These are phyloP conservation scores for Rhododendron mucronatum DNA, from an alignment of 148 eudicot genomes.

Conservation along the genomic window DNA sequence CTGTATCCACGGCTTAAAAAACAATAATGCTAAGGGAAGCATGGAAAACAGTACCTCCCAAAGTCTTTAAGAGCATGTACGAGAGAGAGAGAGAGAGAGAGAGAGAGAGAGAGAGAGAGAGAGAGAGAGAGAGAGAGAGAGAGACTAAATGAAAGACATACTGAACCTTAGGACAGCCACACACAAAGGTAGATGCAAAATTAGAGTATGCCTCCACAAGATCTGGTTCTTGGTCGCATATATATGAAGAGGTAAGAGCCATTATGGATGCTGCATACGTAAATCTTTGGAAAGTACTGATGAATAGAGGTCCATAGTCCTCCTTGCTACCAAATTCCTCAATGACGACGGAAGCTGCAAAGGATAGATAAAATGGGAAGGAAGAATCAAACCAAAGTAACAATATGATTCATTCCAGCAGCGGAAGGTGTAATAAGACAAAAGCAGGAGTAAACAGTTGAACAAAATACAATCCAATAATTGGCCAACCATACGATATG, in stretches of 20 bases:
- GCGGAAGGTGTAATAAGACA: not conserved
- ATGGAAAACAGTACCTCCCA: not conserved
- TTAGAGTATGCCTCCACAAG: slow-evolving; percentile 86
- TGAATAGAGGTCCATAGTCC: slow-evolving; percentile 75
- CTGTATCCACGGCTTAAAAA: not conserved
- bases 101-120: not conserved
- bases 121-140: not conserved
- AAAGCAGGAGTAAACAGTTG: not conserved
- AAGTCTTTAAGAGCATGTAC: not conserved
- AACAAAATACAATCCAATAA: not conserved
- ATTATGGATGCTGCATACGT: slow-evolving; percentile 72
- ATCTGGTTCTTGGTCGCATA: slow-evolving; percentile 99
- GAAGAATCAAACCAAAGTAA: not conserved
- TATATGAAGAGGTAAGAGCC: slow-evolving; percentile 89
- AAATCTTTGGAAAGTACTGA: slow-evolving; percentile 83
- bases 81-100: not conserved
- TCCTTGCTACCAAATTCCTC: slow-evolving; percentile 88
- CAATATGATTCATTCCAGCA: not conserved
- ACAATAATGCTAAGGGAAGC: not conserved
- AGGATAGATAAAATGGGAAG: slow-evolving; percentile 6
- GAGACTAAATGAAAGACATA: slow-evolving; percentile 14
- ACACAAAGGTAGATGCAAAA: slow-evolving; percentile 73
- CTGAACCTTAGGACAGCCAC: slow-evolving; percentile 67
- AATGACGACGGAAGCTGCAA: slow-evolving; percentile 72
- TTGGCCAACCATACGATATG: not conserved